Evolutionary conservation across 2,329 filamentous ascomycete genomes (phyloP).

Genomic region (Pseudonectria foliicola): DNA sequence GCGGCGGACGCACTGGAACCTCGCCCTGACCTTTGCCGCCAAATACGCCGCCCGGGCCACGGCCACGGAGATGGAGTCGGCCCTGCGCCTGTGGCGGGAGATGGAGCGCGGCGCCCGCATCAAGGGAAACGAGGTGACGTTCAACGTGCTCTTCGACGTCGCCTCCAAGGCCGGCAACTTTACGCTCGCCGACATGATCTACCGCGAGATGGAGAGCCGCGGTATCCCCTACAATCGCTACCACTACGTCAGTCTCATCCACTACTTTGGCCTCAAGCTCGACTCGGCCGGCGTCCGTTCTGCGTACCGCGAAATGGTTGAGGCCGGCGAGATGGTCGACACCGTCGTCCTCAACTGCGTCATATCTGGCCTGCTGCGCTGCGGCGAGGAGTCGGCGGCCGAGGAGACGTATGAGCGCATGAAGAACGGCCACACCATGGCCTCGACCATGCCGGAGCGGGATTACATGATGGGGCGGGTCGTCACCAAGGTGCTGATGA

Average conservation of each 20-base stretch:
- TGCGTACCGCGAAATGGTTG: slow-evolving; percentile 77
- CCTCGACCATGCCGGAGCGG: slow-evolving; percentile 33
- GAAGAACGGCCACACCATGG: slow-evolving; percentile 52
- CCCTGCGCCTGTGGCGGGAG: slow-evolving; percentile 74
- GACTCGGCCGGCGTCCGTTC: slow-evolving; percentile 68
- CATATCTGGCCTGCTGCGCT: slow-evolving; percentile 68
- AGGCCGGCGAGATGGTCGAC: slow-evolving; percentile 80
- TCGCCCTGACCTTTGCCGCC: slow-evolving; percentile 71
- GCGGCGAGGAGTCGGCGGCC: slow-evolving; percentile 69
- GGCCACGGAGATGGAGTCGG: slow-evolving; percentile 53
- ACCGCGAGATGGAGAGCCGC: slow-evolving; percentile 70
- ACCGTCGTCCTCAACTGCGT: slow-evolving; percentile 81
- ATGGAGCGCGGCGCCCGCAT: slow-evolving; percentile 73
- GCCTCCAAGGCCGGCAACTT: slow-evolving; percentile 83
- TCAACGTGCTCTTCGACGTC: slow-evolving; percentile 87
- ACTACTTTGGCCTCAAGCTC: slow-evolving; percentile 69
- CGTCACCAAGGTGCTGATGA: slow-evolving; percentile 49
- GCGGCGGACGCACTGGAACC: slow-evolving; percentile 68
- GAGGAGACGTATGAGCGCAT: slow-evolving; percentile 78
- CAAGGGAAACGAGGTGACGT: slow-evolving; percentile 67
- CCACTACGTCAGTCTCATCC: slow-evolving; percentile 75
- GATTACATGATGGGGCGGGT: slow-evolving; percentile 41
- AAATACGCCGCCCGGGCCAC: slow-evolving; percentile 55
- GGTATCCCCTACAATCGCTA: slow-evolving; percentile 66
- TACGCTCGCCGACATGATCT: slow-evolving; percentile 73